These are phyloP conservation scores for Microcos paniculata DNA, from an alignment of 345 rosid genomes.

Conservation along the genomic window DNA sequence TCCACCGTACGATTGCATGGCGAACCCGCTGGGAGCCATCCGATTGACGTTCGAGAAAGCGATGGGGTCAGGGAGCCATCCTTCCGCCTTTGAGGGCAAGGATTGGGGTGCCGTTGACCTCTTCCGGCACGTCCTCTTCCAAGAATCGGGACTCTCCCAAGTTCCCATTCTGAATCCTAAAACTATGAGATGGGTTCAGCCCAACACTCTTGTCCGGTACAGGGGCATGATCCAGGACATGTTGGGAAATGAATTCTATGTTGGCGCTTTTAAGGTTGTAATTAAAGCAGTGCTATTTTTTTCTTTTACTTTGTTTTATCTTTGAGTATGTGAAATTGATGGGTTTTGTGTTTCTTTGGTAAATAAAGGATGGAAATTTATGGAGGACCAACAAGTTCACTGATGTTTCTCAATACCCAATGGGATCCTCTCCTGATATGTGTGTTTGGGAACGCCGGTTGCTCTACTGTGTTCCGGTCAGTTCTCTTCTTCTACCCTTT, in stretches of 20 bases:
- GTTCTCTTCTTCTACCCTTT: constrained; percentile 14
- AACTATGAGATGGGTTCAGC: constrained; percentile 54
- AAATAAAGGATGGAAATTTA: constrained; percentile 54
- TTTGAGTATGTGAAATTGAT: not conserved
- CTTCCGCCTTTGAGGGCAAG: constrained; percentile 67
- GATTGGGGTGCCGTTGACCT: constrained; percentile 90
- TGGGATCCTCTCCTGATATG: constrained; percentile 50
- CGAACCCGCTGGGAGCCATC: constrained; percentile 89
- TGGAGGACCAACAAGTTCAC: constrained; percentile 90
- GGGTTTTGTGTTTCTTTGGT: not conserved
- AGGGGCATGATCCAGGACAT: constrained; percentile 97
- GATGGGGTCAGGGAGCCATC: constrained; percentile 53
- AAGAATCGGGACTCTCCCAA: constrained; percentile 58
- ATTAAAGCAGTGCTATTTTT: not conserved
- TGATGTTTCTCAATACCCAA: constrained; percentile 59
- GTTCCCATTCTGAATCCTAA: constrained; percentile 66
- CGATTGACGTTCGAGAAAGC: constrained; percentile 76
- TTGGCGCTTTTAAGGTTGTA: constrained; percentile 80
- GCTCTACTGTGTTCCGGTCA: constrained; percentile 77
- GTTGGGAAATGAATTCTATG: constrained; percentile 95
- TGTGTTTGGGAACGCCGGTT: constrained; percentile 87
- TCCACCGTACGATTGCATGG: constrained; percentile 69
- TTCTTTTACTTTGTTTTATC: not conserved
- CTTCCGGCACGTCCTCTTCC: constrained; percentile 72
- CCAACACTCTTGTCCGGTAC: constrained; percentile 72